A percentile compares a stretch with the other conserved stretches of the same genome.
Evolutionary conservation across 305 asterid species (phyloP).

Genomic region (Caryopteris hybrid): DNA sequence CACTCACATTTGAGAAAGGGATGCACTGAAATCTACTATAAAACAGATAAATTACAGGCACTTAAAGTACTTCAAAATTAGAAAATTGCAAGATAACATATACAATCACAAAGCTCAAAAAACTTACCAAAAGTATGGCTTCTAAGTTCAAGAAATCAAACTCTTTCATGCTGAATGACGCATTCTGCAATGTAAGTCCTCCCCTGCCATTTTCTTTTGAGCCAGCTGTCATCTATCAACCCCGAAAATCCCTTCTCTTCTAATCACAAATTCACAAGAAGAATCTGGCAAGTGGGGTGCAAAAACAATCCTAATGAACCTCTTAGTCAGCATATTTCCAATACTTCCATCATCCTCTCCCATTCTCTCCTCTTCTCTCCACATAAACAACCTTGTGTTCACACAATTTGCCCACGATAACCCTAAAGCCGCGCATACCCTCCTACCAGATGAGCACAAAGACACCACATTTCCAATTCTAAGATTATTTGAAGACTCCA

Average conservation of each 20-base stretch:
- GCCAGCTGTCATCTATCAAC: constrained; percentile 25
- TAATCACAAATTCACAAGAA: constrained; percentile 58
- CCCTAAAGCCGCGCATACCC: constrained; percentile 74
- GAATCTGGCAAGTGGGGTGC: constrained; percentile 82
- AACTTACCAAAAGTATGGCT: constrained; percentile 22
- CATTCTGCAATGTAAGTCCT: not conserved
- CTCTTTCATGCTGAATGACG: not conserved
- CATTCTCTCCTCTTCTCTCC: constrained; percentile 53
- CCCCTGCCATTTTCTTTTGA: not conserved
- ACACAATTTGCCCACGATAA: constrained; percentile 94
- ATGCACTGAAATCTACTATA: not conserved
- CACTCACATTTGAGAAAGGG: not conserved
- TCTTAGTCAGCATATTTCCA: constrained; percentile 31
- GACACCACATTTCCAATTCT: constrained; percentile 56
- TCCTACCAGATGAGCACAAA: constrained; percentile 65
- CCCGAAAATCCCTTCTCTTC: constrained; percentile 65
- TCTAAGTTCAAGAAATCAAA: not conserved
- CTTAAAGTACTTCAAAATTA: not conserved
- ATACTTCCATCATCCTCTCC: constrained; percentile 26
- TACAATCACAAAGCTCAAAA: not conserved
- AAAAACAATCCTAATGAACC: constrained; percentile 62
- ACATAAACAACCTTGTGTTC: constrained; percentile 69
- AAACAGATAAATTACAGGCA: not conserved
- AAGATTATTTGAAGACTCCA: constrained; percentile 39
- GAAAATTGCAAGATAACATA: not conserved